A percentile compares a stretch with the other conserved stretches of the same genome.
Evolutionary conservation across 352 stramenopile genomes (phyloP).

Genomic region (Globisporangium barbulae): DNA sequence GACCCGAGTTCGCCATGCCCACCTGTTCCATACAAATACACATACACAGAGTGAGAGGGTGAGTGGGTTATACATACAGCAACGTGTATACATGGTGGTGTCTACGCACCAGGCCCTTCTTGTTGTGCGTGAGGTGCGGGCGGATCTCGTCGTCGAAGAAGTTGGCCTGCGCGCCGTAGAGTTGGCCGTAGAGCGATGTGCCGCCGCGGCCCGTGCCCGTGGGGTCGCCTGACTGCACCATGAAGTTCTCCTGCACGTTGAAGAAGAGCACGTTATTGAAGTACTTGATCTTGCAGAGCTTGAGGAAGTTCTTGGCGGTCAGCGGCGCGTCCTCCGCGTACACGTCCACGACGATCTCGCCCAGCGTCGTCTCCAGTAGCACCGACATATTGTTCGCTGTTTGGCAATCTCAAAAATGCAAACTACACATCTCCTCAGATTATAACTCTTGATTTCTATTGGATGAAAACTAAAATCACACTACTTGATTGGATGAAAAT

Average conservation of each 20-base stretch:
- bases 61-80: background rate
- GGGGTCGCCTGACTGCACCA: conserved; percentile 88
- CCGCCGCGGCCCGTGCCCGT: conserved; percentile 94
- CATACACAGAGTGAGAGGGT: background rate
- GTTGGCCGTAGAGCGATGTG: conserved; percentile 92
- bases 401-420: background rate
- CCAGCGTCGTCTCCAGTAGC: conserved; percentile 90
- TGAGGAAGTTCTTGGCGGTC: conserved; percentile 92
- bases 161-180: conserved; percentile 81
- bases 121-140: conserved; percentile 46
- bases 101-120: conserved; percentile 35
- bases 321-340: conserved; percentile 82
- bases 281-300: conserved; percentile 94
- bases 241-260: conserved; percentile 95
- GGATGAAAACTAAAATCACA: conserved; percentile 3
- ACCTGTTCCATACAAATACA: conserved; percentile 22
- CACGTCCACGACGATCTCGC: conserved; percentile 91
- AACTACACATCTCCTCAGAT: background rate
- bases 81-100: background rate
- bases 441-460: background rate
- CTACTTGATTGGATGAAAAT: conserved; percentile 17
- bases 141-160: conserved; percentile 81
- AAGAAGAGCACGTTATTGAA: conserved; percentile 95
- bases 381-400: conserved; percentile 81
- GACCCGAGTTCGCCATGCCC: conserved; percentile 81